Evolutionary conservation across 1,284 basidiomycete genomes (phyloP).

Genomic region (Puccinia polysora): DNA sequence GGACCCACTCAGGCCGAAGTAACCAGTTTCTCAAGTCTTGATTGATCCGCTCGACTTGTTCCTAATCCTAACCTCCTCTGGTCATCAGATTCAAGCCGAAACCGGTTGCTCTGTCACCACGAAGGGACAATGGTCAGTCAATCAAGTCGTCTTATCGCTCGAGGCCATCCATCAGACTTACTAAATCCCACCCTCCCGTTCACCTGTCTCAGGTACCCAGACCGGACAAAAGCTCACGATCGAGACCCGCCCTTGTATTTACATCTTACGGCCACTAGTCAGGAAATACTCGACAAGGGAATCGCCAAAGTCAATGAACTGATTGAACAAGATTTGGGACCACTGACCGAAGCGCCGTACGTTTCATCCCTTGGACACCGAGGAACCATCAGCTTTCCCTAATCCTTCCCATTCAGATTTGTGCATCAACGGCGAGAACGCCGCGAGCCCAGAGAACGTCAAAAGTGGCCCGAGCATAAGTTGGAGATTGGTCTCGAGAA

Average conservation of each 20-base stretch:
- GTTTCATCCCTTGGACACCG: not conserved
- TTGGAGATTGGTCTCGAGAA: conserved; percentile 78
- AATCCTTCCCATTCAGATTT: not conserved
- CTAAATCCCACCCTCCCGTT: too few species aligned
- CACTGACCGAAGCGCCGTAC: conserved; percentile 74
- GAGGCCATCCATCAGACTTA: too few species aligned
- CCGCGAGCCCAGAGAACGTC: conserved; percentile 53
- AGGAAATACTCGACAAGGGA: conserved; percentile 73
- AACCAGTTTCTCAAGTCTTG: conserved; percentile 13
- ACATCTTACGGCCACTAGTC: conserved; percentile 78
- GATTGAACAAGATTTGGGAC: conserved; percentile 76
- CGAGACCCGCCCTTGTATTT: conserved; percentile 91
- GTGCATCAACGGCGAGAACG: conserved; percentile 24
- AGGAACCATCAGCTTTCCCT: not conserved
- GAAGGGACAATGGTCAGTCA: conserved; percentile 73
- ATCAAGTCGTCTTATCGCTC: too few species aligned
- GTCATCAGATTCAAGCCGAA: conserved; percentile 68
- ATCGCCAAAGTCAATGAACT: conserved; percentile 79
- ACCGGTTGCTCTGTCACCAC: conserved; percentile 85
- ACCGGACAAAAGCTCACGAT: conserved; percentile 77
- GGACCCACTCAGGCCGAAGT: conserved; percentile 83
- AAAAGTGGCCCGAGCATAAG: conserved; percentile 96
- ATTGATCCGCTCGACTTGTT: not conserved
- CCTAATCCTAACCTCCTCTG: not conserved
- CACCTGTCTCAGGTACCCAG: conserved; percentile 60